A percentile compares a stretch with the other conserved stretches of the same genome.
Evolutionary conservation across 2,329 filamentous ascomycete genomes (phyloP).

Genomic region (Leptosphaerulina australis): DNA sequence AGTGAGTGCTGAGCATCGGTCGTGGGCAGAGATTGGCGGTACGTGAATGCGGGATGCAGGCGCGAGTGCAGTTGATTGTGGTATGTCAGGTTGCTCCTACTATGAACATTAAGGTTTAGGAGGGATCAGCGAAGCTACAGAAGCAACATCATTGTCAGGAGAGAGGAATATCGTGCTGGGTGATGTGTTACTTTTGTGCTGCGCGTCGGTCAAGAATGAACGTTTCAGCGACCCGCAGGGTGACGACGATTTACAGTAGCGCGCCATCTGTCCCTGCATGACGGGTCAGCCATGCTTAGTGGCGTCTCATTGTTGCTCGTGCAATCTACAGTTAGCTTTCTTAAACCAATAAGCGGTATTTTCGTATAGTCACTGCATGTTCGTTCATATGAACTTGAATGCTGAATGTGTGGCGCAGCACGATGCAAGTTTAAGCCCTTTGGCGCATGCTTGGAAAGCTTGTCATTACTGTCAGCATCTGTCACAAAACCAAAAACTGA

Average conservation of each 20-base stretch:
- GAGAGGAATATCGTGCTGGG: constrained; percentile 2
- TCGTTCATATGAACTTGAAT: too few relatives aligned
- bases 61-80: neutral
- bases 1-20: constrained; percentile 9
- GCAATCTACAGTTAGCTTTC: constrained; percentile 10
- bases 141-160: constrained; percentile 12
- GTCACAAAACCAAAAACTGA: too few relatives aligned
- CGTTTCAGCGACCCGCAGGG: constrained; percentile 19
- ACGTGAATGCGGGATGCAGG: constrained; percentile 4
- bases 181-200: constrained; percentile 13
- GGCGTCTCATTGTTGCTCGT: constrained; percentile 14
- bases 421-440: too few relatives aligned
- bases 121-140: constrained; percentile 8
- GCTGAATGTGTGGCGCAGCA: too few relatives aligned
- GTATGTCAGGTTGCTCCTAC: constrained; percentile 6
- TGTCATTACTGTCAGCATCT: constrained; percentile 2
- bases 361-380: neutral
- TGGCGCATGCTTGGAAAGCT: constrained; percentile 14
- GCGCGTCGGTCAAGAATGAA: constrained; percentile 19
- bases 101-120: constrained; percentile 1
- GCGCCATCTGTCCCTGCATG: constrained; percentile 15
- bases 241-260: constrained; percentile 20
- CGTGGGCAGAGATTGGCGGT: constrained; percentile 14
- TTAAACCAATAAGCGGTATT: neutral
- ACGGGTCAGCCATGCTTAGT: constrained; percentile 8